Evolutionary conservation across 1,284 basidiomycete genomes (phyloP).

Genomic region (Naganishia sp.): DNA sequence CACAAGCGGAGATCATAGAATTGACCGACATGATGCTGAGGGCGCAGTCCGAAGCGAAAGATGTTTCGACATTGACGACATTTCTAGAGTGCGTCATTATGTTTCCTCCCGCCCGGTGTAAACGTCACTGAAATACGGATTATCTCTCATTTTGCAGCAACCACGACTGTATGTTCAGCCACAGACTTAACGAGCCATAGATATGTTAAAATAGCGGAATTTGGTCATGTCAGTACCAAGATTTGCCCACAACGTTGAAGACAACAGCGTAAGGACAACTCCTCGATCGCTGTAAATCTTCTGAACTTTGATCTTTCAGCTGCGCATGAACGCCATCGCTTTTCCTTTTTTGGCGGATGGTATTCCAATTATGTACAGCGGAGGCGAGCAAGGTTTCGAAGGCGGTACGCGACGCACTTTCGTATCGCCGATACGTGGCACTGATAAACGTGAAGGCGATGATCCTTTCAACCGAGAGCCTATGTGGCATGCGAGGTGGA

Average conservation of each 20-base stretch:
- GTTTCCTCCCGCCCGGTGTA: background rate
- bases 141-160: conserved; percentile 40
- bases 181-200: background rate
- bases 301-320: conserved; percentile 32
- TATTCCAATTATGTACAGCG: conserved; percentile 61
- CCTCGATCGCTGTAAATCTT: conserved; percentile 22
- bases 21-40: conserved; percentile 46
- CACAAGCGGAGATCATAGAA: conserved; percentile 41
- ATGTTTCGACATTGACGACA: conserved; percentile 51
- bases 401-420: conserved; percentile 37
- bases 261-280: conserved; percentile 41
- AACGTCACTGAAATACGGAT: background rate
- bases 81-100: conserved; percentile 52
- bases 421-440: background rate
- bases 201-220: background rate
- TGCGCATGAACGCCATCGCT: conserved; percentile 55
- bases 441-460: conserved; percentile 56
- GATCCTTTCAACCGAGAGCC: conserved; percentile 54
- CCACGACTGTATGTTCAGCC: conserved; percentile 46
- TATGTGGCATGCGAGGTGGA: conserved; percentile 56
- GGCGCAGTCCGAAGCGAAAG: conserved; percentile 45
- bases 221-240: conserved; percentile 34
- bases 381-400: conserved; percentile 57
- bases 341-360: conserved; percentile 57
- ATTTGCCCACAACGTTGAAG: conserved; percentile 45